Evolutionary conservation across 352 stramenopile genomes (phyloP), one percentile per base, ranked within the genome.

Genomic region (Pythium volutum): DNA sequence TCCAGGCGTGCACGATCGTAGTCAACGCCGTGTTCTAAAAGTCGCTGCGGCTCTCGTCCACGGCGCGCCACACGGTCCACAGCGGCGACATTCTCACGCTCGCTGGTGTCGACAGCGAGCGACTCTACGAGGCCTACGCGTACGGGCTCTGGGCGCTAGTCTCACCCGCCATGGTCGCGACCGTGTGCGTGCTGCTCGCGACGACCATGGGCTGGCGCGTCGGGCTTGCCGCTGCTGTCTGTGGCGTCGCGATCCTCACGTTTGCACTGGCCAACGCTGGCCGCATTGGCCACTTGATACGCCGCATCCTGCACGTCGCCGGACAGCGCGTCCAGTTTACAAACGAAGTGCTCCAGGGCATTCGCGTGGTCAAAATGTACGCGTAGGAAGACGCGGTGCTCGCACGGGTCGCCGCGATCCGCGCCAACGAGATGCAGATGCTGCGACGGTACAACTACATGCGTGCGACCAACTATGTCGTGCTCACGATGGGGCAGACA

Each of bases 291-390:
- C n/a, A n/a, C n/a, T n/a, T n/a, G n/a, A n/a, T n/a, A n/a, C n/a
- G n/a, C n/a, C n/a, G n/a, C n/a, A n/a, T n/a, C n/a, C n/a, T n/a
- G n/a, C n/a, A n/a, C n/a, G 69, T 89, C 51, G 68, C 78, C 2
- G 74, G 73, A 23, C 73, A 91, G 22, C 81, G 96, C 16, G 88
- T 98, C n/a, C 95, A 97, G 62, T 82, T 97, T 54, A 94, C 95
- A 16, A 97, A 94, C 55, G 94, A 98, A 72, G 85, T 96, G 22
- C 76, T 98, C 5, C 70, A 88, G 25, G 94, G 93, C 14, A 95
- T 97, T 55, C 75, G 89, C 50, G 86, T 89, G 53, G 81, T 97
- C 38, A 98, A 97, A 59, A 88, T 97, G 67, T 95, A 96, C 55
- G 83, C 80, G 22, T 98, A 87, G 88, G 79, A 88, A 58, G 59